phyloP scores from a whole-genome alignment of 768 basidiomycete species.

The Trametes villosa region DNA sequence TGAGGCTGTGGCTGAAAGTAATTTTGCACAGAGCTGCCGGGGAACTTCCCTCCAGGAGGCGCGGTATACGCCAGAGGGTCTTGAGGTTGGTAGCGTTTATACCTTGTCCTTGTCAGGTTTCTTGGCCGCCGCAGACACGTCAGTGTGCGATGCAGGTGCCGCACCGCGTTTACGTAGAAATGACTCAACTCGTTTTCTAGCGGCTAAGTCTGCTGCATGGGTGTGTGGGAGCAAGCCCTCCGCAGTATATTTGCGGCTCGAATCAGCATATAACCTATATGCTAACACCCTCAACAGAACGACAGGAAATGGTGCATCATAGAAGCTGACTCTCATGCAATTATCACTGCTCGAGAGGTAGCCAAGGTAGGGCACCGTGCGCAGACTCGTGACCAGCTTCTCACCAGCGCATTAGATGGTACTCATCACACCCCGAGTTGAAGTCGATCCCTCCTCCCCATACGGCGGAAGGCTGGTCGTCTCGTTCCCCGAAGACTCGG shows the following conservation, averaged over 20 bases:
- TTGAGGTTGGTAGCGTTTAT: slow-evolving; percentile 48
- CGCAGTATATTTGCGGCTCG: too few relatives aligned
- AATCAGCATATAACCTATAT: too few relatives aligned
- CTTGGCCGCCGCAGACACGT: too few relatives aligned
- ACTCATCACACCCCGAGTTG: slow-evolving; percentile 61
- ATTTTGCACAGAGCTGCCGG: slow-evolving; percentile 64
- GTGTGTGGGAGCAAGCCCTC: too few relatives aligned
- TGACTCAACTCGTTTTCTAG: too few relatives aligned
- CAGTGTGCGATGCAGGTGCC: too few relatives aligned
- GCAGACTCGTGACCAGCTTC: neutral
- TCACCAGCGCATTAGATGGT: slow-evolving; percentile 56
- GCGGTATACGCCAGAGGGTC: slow-evolving; percentile 61
- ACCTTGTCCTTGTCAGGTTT: too few relatives aligned
- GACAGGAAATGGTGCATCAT: slow-evolving; percentile 76
- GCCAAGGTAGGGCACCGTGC: slow-evolving; percentile 49
- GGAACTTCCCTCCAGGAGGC: slow-evolving; percentile 63
- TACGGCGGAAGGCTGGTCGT: slow-evolving; percentile 56
- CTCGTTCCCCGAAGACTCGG: slow-evolving; percentile 62
- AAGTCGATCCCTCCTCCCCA: slow-evolving; percentile 47
- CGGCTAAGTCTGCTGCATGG: too few relatives aligned
- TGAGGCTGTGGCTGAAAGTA: neutral
- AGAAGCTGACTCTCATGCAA: slow-evolving; percentile 52
- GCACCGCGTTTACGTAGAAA: too few relatives aligned
- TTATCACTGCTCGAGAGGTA: slow-evolving; percentile 71
- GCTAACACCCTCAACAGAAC: slow-evolving; percentile 58